Conservation (phyloP, 192 early-diverging fungal species). For the Backusella sp. region DNA sequence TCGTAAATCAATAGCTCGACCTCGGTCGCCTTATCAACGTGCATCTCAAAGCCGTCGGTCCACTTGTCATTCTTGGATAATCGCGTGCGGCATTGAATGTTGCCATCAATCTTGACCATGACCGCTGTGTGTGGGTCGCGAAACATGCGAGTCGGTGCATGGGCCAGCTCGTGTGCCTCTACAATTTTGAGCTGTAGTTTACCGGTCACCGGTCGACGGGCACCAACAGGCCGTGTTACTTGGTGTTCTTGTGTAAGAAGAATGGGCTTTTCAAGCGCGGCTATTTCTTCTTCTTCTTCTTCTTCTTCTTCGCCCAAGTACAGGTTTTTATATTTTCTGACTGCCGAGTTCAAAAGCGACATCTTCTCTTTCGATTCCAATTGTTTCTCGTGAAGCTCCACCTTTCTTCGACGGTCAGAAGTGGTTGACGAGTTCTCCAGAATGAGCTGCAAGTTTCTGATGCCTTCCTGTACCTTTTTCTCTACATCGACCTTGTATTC, state of each 20-base stretch:
- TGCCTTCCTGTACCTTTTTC: constrained; percentile 84
- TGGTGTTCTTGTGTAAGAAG: neutral
- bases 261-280: neutral
- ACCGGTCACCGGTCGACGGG: constrained; percentile 70
- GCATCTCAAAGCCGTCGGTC: constrained; percentile 84
- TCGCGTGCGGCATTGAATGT: constrained; percentile 69
- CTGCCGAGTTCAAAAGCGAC: constrained; percentile 64
- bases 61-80: constrained; percentile 62
- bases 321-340: constrained; percentile 84
- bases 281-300: neutral
- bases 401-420: constrained; percentile 45
- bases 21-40: constrained; percentile 88
- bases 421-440: constrained; percentile 30
- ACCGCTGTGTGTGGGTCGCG: constrained; percentile 67
- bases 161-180: constrained; percentile 57
- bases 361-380: constrained; percentile 75
- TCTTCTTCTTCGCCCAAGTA: constrained; percentile 69
- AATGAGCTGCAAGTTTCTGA: constrained; percentile 34
- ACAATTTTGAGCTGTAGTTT: constrained; percentile 66
- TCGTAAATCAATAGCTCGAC: constrained; percentile 93
- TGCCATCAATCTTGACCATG: constrained; percentile 83
- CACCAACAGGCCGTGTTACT: constrained; percentile 46
- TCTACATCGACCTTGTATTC: constrained; percentile 92
- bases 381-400: constrained; percentile 51
- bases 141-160: constrained; percentile 54